These are phyloP conservation scores for Didymella pinodella DNA, from an alignment of 2,329 filamentous ascomycete species.

Conservation along the genomic window DNA sequence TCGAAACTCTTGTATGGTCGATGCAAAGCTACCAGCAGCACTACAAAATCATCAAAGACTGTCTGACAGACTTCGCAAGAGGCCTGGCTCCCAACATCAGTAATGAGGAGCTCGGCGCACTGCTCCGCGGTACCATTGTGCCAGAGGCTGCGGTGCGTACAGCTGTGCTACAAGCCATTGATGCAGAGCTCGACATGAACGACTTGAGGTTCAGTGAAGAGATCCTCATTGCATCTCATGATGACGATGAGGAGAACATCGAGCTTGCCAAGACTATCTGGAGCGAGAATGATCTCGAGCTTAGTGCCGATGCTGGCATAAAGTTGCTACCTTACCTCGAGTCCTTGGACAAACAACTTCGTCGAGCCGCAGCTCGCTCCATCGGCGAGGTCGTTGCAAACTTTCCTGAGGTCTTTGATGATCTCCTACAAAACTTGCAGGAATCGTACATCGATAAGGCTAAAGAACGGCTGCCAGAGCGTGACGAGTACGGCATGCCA, in stretches of 20 bases:
- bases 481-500: conserved; percentile 94
- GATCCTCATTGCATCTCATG: conserved; percentile 92
- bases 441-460: conserved; percentile 78
- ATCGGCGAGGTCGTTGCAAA: conserved; percentile 75
- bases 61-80: conserved; percentile 83
- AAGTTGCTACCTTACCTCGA: conserved; percentile 81
- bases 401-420: conserved; percentile 66
- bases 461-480: conserved; percentile 81
- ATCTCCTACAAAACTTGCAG: conserved; percentile 71
- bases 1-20: conserved; percentile 75
- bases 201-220: conserved; percentile 87
- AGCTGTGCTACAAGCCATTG: conserved; percentile 86
- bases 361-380: conserved; percentile 82
- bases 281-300: conserved; percentile 86
- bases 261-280: conserved; percentile 88
- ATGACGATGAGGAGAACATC: conserved; percentile 86
- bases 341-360: conserved; percentile 79
- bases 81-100: conserved; percentile 84
- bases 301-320: conserved; percentile 70
- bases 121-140: conserved; percentile 82
- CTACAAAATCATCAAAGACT: conserved; percentile 94
- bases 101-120: conserved; percentile 72
- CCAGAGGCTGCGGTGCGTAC: conserved; percentile 81
- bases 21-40: conserved; percentile 93
- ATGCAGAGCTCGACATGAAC: conserved; percentile 88